Base-by-base conservation (phyloP, 306 rosid genomes). In the peach (Prunus persica) region DNA sequence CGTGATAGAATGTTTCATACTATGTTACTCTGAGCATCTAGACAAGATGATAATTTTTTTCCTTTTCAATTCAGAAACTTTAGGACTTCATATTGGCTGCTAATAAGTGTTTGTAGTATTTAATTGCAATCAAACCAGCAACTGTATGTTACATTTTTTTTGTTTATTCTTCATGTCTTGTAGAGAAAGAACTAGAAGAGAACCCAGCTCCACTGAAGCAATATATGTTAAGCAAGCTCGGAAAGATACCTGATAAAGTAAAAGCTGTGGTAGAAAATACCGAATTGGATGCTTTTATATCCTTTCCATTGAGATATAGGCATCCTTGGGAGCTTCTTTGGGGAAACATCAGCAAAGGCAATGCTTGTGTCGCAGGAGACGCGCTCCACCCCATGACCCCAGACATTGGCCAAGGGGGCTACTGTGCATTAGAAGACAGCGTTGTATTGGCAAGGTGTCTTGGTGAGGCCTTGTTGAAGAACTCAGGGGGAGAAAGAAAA, bases 381-480 rank as follows among this genome's bases (percentile, higher is more conserved):
- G 98, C 97, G 5, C 75, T 93, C 27, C 98, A 93, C 56, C 95
- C 98, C 1, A 89, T 86, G 93, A 88, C 95, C 32, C 91, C 97
- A 19, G 93, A 93, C 46, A 22, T 91, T 27, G 18, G 83, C 61
- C 62, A 71, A 16, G 3, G 84, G 4, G 97, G 93, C 2, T 86
- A 93, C 41, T 15, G 84, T 72, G 95, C 96, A 3, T 65, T 91
- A 41, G 96, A 93, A 34, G 98, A 91, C 24, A 89, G 86, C 11
- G 77, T 91, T 63, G 84, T 89, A 50, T 79, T 93, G 69, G 95
- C 91, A 11, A 85, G 93, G 79, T 87, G 87, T 69, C 73, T 93
- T 4, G 91, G 76, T 0, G 84, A 86, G 78, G 94, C 88, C 19
- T 63, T 93, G 27, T 55, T 55, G 61, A 27, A 27, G 73, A 76